Conservation (phyloP, 768 basidiomycete species). For the Kwoniella sp. region DNA sequence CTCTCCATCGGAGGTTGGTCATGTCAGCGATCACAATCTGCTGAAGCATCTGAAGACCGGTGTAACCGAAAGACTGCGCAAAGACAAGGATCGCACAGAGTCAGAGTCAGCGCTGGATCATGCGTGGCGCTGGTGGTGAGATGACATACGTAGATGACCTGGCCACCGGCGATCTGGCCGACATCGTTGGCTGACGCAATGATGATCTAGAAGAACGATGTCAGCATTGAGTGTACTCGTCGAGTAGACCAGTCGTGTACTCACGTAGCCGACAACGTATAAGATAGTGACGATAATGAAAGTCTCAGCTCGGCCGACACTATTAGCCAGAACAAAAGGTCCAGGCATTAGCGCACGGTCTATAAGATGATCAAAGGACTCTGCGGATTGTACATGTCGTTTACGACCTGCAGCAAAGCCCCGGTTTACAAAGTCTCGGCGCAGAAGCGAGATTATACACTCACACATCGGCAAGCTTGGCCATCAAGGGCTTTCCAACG, state of each 20-base stretch:
- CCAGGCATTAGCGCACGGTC: too few relatives aligned
- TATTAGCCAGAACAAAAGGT: too few relatives aligned
- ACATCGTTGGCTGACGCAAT: constrained; percentile 47
- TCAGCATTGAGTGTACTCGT: not conserved
- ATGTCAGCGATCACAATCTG: constrained; percentile 58
- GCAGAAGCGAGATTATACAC: constrained; percentile 11
- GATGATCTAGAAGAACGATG: constrained; percentile 23
- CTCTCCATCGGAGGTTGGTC: constrained; percentile 57
- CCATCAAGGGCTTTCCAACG: constrained; percentile 69
- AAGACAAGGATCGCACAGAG: not conserved
- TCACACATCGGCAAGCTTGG: constrained; percentile 70
- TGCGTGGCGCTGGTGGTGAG: constrained; percentile 1
- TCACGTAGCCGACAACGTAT: constrained; percentile 64
- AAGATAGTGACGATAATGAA: constrained; percentile 64
- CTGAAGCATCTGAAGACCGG: constrained; percentile 57
- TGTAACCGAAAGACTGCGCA: constrained; percentile 42
- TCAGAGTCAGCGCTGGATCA: not conserved
- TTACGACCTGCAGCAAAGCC: too few relatives aligned
- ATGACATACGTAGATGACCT: constrained; percentile 58
- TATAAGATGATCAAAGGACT: too few relatives aligned
- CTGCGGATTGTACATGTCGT: too few relatives aligned
- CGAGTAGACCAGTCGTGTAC: not conserved
- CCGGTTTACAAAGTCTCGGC: too few relatives aligned
- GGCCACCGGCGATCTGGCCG: constrained; percentile 49
- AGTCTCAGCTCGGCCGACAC: constrained; percentile 66